These are phyloP conservation scores for Suaeda aralocaspica DNA, from an alignment of 148 eudicot genomes.

Conservation along the genomic window DNA sequence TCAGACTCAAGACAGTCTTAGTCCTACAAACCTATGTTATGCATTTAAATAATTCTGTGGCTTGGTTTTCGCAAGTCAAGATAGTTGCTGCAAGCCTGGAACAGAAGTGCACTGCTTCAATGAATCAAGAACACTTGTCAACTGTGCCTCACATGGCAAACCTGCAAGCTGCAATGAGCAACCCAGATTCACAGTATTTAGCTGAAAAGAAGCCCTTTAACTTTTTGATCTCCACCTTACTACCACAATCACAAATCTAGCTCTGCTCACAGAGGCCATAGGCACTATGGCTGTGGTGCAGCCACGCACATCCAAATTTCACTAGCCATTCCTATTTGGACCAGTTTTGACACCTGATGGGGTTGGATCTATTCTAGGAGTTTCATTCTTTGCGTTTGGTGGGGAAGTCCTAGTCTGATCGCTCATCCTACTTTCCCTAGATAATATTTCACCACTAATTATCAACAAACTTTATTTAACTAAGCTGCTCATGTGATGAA, in stretches of 20 bases:
- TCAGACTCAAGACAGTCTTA: not conserved
- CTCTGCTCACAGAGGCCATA: not conserved
- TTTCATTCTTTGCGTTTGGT: not conserved
- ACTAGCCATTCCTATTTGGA: not conserved
- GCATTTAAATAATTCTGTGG: not conserved
- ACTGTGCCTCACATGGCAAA: not conserved
- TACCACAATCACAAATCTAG: not conserved
- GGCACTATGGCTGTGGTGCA: not conserved
- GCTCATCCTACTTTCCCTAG: not conserved
- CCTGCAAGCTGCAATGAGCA: not conserved
- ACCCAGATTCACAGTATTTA: not conserved
- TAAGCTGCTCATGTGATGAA: not conserved
- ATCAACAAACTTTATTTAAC: not conserved
- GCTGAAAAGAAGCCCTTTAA: not conserved
- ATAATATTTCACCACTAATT: not conserved
- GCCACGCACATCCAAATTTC: not conserved
- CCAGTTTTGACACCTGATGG: not conserved
- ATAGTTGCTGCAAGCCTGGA: not conserved
- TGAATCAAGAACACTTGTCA: not conserved
- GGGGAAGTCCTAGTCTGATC: not conserved
- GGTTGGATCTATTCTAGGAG: not conserved
- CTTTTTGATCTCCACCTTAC: not conserved
- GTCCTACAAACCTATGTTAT: not conserved
- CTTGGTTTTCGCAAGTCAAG: slow-evolving; percentile 1
- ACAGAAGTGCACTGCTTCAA: not conserved